Evolutionary conservation across 495 filamentous ascomycete genomes (phyloP).

Genomic region (Penicillium simplicissimum): DNA sequence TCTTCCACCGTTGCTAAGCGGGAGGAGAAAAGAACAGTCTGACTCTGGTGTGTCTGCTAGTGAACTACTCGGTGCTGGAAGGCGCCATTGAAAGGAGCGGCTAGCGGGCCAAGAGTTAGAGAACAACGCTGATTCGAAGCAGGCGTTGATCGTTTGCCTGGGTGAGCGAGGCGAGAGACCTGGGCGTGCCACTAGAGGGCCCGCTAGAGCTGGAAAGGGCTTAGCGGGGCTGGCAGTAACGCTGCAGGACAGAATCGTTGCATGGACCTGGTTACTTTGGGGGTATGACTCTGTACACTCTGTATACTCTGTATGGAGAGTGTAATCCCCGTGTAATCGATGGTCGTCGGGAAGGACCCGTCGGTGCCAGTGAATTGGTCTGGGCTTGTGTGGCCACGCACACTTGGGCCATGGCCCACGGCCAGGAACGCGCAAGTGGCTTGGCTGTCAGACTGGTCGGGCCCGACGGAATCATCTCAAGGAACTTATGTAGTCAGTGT

Average conservation of each 20-base stretch:
- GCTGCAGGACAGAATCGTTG: background rate
- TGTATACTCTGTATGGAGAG: background rate
- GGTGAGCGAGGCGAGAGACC: constrained; percentile 12
- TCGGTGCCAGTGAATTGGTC: background rate
- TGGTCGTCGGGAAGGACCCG: background rate
- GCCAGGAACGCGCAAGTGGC: constrained; percentile 9
- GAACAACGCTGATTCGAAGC: constrained; percentile 18
- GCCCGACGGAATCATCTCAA: too few relatives aligned
- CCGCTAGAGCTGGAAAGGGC: constrained; percentile 9
- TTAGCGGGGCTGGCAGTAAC: background rate
- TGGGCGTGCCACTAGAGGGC: background rate
- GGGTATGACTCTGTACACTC: background rate
- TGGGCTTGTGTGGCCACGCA: constrained; percentile 24
- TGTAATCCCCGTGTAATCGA: constrained; percentile 2
- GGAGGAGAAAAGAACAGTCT: too few relatives aligned
- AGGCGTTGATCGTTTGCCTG: constrained; percentile 25
- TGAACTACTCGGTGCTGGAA: background rate
- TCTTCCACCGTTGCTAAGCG: too few relatives aligned
- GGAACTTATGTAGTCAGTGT: too few relatives aligned
- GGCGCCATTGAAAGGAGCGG: constrained; percentile 1
- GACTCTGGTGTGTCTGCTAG: too few relatives aligned
- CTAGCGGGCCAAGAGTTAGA: constrained; percentile 5
- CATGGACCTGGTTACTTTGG: background rate
- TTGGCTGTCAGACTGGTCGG: background rate
- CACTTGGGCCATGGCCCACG: constrained; percentile 19